Conservation (phyloP, 495 filamentous ascomycete species). For the Rhypophila decipiens region DNA sequence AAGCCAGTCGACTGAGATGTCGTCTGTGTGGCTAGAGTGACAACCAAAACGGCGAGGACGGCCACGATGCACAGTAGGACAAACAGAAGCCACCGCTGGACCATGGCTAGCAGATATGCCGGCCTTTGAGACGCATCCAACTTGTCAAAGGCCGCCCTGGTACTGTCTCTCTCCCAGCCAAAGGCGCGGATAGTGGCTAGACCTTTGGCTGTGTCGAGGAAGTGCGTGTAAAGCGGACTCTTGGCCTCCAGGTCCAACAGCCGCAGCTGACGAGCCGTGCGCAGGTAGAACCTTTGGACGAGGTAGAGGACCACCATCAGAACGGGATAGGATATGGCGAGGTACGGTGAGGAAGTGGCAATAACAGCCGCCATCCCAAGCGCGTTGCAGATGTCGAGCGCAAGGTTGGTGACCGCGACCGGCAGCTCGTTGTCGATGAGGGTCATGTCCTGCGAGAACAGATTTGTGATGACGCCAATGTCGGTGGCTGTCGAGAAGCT, state of each 20-base stretch:
- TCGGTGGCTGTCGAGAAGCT: constrained; percentile 15
- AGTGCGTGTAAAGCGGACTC: constrained; percentile 16
- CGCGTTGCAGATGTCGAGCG: background rate
- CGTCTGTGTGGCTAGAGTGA: constrained; percentile 3
- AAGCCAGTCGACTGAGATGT: constrained; percentile 2
- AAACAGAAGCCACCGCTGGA: constrained; percentile 43
- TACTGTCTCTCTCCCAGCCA: constrained; percentile 31
- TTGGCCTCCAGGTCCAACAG: constrained; percentile 44
- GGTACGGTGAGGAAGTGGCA: constrained; percentile 18
- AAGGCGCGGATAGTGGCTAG: constrained; percentile 41
- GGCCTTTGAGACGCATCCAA: constrained; percentile 46
- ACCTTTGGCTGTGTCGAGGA: constrained; percentile 34
- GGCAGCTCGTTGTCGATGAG: constrained; percentile 22
- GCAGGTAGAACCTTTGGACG: constrained; percentile 49
- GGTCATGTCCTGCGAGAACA: constrained; percentile 28
- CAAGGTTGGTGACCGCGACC: background rate
- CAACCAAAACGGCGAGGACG: constrained; percentile 26
- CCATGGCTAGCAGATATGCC: constrained; percentile 36
- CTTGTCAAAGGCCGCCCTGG: constrained; percentile 34
- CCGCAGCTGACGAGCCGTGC: constrained; percentile 51
- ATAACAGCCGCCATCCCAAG: constrained; percentile 26
- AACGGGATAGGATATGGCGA: constrained; percentile 23
- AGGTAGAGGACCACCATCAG: constrained; percentile 32
- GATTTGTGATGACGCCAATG: constrained; percentile 15
- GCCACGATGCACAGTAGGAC: constrained; percentile 36